phyloP scores from a whole-genome alignment of 257 asterid genomes.

The Penstemon eatonii region DNA sequence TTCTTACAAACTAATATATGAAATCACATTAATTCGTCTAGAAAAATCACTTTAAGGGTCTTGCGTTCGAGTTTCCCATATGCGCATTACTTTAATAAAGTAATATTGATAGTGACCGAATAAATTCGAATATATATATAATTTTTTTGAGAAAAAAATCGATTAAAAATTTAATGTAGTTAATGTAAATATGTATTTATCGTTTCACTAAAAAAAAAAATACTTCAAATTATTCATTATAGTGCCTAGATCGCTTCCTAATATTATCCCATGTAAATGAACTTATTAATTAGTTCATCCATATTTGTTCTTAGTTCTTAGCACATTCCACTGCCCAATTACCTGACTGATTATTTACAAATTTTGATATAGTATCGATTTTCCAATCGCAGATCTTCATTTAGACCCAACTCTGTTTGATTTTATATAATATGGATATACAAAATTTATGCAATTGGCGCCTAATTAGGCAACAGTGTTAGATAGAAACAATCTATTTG shows the following conservation, averaged over 20 bases:
- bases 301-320: constrained; percentile 13
- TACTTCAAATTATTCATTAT: not conserved
- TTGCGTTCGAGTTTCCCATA: no score
- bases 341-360: constrained; percentile 14
- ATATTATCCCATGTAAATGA: not conserved
- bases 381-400: constrained; percentile 24
- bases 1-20: no score
- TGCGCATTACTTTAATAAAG: no score
- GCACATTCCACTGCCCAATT: constrained; percentile 5
- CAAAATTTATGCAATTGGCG: constrained; percentile 1
- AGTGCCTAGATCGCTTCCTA: not conserved
- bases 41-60: no score
- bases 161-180: no score
- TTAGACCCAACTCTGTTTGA: constrained; percentile 19
- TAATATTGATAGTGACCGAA: not conserved
- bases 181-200: not conserved
- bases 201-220: not conserved
- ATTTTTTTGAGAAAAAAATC: no score
- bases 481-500: constrained; percentile 28
- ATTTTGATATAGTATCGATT: constrained; percentile 25
- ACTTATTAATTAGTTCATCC: not conserved
- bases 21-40: no score
- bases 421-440: not conserved
- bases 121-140: no score
- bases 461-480: constrained; percentile 17